Conservation (phyloP, 768 basidiomycete genomes). For the Lactarius deliciosus region DNA sequence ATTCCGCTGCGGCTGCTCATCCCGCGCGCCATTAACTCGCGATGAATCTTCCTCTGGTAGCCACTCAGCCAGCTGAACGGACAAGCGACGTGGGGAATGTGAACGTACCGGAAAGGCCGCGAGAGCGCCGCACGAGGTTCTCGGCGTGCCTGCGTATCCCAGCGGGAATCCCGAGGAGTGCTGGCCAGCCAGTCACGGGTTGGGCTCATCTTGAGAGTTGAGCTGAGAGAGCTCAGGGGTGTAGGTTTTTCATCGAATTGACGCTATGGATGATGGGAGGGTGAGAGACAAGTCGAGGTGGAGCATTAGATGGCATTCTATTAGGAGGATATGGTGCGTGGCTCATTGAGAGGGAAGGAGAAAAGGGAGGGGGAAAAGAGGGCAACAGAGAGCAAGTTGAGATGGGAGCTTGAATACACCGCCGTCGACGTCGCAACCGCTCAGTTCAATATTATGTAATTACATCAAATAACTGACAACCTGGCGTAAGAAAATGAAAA, state of each 20-base stretch:
- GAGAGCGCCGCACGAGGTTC: too few species aligned
- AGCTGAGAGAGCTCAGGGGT: slow-evolving; percentile 23
- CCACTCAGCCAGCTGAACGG: too few species aligned
- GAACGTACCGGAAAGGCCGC: too few species aligned
- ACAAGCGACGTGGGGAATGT: too few species aligned
- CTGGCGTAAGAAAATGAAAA: background rate
- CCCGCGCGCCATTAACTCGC: too few species aligned
- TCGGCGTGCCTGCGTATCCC: too few species aligned
- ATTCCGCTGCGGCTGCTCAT: too few species aligned
- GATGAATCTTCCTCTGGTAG: too few species aligned
- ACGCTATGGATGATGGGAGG: slow-evolving; percentile 20
- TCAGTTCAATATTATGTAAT: slow-evolving; percentile 2
- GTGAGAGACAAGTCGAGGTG: slow-evolving; percentile 20
- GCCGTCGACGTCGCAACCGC: background rate
- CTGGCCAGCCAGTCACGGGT: slow-evolving; percentile 27
- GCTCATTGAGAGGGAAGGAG: background rate
- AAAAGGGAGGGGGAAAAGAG: background rate
- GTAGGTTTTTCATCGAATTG: slow-evolving; percentile 26
- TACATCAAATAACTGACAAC: background rate
- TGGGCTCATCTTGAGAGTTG: slow-evolving; percentile 25
- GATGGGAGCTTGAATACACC: background rate
- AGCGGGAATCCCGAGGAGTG: slow-evolving; percentile 1
- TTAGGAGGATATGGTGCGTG: background rate
- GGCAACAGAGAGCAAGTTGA: background rate
- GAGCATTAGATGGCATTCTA: slow-evolving; percentile 19